phyloP scores from a whole-genome alignment of 495 filamentous ascomycete species.

The Penicillium angulare region DNA sequence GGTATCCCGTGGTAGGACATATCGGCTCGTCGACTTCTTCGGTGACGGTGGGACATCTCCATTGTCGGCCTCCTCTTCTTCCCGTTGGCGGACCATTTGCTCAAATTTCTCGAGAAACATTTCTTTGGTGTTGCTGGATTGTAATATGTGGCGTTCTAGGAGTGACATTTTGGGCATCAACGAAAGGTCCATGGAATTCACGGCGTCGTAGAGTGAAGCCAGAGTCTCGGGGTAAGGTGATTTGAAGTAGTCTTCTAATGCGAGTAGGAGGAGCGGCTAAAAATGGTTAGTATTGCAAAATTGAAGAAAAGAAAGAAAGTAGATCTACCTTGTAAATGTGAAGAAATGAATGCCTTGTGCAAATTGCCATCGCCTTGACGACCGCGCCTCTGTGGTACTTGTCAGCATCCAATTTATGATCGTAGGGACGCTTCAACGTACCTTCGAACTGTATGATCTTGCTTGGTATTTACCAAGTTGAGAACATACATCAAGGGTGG shows the following conservation, averaged over 20 bases:
- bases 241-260: slow-evolving; percentile 96
- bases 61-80: slow-evolving; percentile 45
- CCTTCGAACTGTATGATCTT: slow-evolving; percentile 85
- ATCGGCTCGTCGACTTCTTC: slow-evolving; percentile 52
- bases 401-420: background rate
- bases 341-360: slow-evolving; percentile 95
- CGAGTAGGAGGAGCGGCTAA: slow-evolving; percentile 88
- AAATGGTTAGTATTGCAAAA: slow-evolving; percentile 19
- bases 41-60: slow-evolving; percentile 40
- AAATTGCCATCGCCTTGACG: slow-evolving; percentile 99
- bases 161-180: slow-evolving; percentile 83
- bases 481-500: slow-evolving; percentile 97
- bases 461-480: slow-evolving; percentile 97
- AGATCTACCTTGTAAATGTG: slow-evolving; percentile 90
- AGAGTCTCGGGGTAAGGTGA: slow-evolving; percentile 85
- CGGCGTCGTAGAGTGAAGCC: slow-evolving; percentile 83
- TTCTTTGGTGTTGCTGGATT: slow-evolving; percentile 89
- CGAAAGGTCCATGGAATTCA: slow-evolving; percentile 96
- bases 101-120: slow-evolving; percentile 98
- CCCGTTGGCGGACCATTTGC: slow-evolving; percentile 77
- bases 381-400: slow-evolving; percentile 71
- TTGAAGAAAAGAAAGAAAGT: too few relatives aligned
- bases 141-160: slow-evolving; percentile 82
- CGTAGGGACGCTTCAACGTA: slow-evolving; percentile 27
- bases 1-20: slow-evolving; percentile 81